Evolutionary conservation across 495 filamentous ascomycete species (phyloP), one percentile per base, ranked within the genome.

Genomic region (Aspergillus saccharolyticus): DNA sequence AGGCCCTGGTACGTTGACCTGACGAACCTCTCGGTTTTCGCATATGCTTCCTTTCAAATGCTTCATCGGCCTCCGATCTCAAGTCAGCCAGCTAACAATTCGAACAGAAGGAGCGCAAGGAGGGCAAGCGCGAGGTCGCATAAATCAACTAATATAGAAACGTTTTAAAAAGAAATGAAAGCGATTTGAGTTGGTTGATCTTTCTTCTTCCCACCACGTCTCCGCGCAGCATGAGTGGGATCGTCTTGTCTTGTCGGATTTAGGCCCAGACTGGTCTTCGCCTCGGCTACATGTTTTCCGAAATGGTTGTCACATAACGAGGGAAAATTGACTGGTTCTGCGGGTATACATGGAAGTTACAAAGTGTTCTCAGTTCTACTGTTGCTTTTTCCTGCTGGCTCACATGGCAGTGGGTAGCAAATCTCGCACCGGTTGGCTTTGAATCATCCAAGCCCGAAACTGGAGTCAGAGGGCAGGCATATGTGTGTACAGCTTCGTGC

Each of bases 401-500:
- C 33, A 12, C 12, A 39, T 39, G 2, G 33, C 10, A 2, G 33
- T 15, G 33, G 14, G 22, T 50, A n/a, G 16, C 25, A 28, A 28
- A 28, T 42, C 25, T 28, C 22, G 22, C 16, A n/a, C 47, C 14
- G 22, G 22, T 50, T 30, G 3, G 22, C 44, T 45, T 45, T 16
- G 46, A 21, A 10, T 30, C 25, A 30, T 30, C 10, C 25, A 10
- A n/a, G n/a, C n/a, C n/a, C 4, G 12, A 39, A 12, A 39, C 10
- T 12, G 33, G 12, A 39, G 33, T 39, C 33, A 12, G 33, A 58
- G 42, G 70, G 55, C 67, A 65, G 94, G 94, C 94, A 98, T 96
- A 87, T 89, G 91, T 98, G 94, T 98, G 94, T 98, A 98, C 94
- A 97, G 90, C 91, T 83, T 79, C 83, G 83, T 82, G 80, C 82